Evolutionary conservation across 2,329 filamentous ascomycete species (phyloP).

Genomic region (Calonectria pteridis): DNA sequence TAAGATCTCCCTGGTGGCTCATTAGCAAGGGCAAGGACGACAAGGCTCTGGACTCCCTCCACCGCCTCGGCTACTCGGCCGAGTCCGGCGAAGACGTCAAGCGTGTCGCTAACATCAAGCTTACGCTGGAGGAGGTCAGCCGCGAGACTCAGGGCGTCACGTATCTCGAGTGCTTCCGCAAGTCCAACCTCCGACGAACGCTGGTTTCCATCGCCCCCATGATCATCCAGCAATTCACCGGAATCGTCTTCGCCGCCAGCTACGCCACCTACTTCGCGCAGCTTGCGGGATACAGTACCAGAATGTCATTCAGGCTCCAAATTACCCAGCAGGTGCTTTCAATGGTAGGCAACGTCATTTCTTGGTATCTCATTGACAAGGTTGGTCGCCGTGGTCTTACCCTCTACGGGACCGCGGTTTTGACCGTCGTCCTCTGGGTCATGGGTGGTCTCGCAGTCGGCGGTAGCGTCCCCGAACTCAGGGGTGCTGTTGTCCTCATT

Average conservation of each 20-base stretch:
- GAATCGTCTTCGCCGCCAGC: constrained; percentile 49
- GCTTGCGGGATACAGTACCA: constrained; percentile 54
- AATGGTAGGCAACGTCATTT: constrained; percentile 54
- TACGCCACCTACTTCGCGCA: constrained; percentile 59
- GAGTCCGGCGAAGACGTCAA: constrained; percentile 38
- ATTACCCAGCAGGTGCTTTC: constrained; percentile 55
- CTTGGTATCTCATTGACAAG: constrained; percentile 53
- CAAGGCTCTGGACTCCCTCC: constrained; percentile 49
- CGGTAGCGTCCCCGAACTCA: constrained; percentile 30
- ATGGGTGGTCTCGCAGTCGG: constrained; percentile 50
- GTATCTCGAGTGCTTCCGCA: constrained; percentile 56
- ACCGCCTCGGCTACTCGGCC: constrained; percentile 44
- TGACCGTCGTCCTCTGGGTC: constrained; percentile 52
- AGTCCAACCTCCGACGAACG: constrained; percentile 53
- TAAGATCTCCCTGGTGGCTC: constrained; percentile 55
- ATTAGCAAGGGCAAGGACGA: constrained; percentile 48
- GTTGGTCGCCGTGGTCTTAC: constrained; percentile 53
- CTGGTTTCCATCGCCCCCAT: constrained; percentile 53
- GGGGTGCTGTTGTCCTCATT: constrained; percentile 51
- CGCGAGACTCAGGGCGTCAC: constrained; percentile 51
- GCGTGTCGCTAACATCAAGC: constrained; percentile 43
- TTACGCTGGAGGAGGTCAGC: constrained; percentile 49
- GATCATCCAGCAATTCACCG: constrained; percentile 50
- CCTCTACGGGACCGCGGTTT: constrained; percentile 46
- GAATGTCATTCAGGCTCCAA: constrained; percentile 52